Percentiles rank a stretch among this genome's conserved stretches.
Conservation (phyloP, 2,329 filamentous ascomycete species). For the Xylariaceae sp. region DNA sequence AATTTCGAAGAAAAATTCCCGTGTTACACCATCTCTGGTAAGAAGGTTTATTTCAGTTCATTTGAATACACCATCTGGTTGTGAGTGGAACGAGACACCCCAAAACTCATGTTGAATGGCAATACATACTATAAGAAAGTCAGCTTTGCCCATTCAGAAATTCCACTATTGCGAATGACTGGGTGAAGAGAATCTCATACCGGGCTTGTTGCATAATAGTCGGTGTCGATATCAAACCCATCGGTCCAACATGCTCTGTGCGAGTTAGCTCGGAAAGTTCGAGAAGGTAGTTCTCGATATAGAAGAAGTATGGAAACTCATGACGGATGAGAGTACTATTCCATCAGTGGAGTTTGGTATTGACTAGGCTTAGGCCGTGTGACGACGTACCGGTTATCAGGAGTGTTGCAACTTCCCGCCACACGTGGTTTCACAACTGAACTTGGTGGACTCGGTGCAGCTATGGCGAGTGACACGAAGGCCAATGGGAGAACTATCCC, state of each 20-base stretch:
- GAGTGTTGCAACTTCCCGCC: not conserved
- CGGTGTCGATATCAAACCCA: conserved; percentile 15
- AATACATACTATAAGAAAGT: no score
- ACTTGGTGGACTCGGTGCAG: not conserved
- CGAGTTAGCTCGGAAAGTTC: not conserved
- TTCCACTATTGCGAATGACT: no score
- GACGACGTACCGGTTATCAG: no score
- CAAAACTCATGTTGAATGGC: no score
- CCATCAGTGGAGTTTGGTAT: not conserved
- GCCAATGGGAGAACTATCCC: not conserved
- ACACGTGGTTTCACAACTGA: not conserved
- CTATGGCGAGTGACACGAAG: not conserved
- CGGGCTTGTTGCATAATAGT: conserved; percentile 5
- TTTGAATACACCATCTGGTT: no score
- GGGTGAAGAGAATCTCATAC: no score
- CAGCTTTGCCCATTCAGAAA: no score
- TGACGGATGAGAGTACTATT: no score
- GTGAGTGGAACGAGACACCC: no score
- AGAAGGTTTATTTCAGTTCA: not conserved
- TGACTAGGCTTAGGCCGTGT: no score
- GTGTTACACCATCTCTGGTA: conserved; percentile 2
- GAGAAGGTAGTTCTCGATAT: not conserved
- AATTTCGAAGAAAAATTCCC: conserved; percentile 8
- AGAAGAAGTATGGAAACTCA: not conserved
- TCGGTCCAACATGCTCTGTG: conserved; percentile 16